Conservation (phyloP, 2,329 filamentous ascomycete genomes). For the Rhinocladiella mackenziei region DNA sequence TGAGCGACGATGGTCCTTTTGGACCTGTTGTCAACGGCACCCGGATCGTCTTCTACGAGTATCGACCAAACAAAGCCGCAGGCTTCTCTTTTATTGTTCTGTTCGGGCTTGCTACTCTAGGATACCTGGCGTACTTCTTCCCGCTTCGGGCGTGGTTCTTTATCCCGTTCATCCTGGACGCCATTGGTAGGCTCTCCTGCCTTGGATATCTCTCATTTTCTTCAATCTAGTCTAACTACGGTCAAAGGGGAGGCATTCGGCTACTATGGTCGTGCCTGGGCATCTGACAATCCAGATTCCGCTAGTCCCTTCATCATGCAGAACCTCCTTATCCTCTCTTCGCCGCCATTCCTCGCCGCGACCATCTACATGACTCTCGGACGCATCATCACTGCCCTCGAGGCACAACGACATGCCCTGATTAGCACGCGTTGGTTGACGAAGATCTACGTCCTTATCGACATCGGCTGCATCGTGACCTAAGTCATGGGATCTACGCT, state of each 20-base stretch:
- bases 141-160: background rate
- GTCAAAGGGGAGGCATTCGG: background rate
- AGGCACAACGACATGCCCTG: slow-evolving; percentile 35
- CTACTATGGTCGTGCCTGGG: background rate
- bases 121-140: background rate
- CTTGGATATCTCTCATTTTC: background rate
- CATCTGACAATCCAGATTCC: background rate
- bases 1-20: too few relatives aligned
- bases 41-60: background rate
- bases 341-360: slow-evolving; percentile 40
- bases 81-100: background rate
- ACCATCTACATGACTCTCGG: slow-evolving; percentile 40
- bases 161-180: background rate
- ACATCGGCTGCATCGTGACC: slow-evolving; percentile 30
- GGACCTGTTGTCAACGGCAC: background rate
- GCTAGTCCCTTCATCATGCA: slow-evolving; percentile 32
- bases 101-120: background rate
- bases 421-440: slow-evolving; percentile 37
- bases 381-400: slow-evolving; percentile 36
- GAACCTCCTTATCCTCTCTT: slow-evolving; percentile 38
- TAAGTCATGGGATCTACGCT: background rate
- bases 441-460: slow-evolving; percentile 35
- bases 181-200: background rate
- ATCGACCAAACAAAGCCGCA: background rate
- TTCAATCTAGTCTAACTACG: background rate